Evolutionary conservation across 2,329 filamentous ascomycete genomes (phyloP), one percentile per base, ranked within the genome.

Genomic region (Aspergillus fischeri): DNA sequence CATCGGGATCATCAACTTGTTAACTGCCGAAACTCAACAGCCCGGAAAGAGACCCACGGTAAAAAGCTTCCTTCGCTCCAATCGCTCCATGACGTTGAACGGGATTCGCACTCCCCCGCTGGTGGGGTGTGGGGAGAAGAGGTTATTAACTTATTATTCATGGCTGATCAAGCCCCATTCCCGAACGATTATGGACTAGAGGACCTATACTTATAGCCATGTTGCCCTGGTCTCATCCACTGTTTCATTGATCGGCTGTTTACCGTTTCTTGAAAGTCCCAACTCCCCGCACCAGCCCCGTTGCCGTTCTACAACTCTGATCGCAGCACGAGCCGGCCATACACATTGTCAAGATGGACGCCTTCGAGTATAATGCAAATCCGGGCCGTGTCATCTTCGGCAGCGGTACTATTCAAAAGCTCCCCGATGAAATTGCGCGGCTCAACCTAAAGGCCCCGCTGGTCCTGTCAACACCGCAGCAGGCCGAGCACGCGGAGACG

Each of bases 371-470:
- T 70, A 82, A 78, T 56, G 67, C 78, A 48, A 82, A 81, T 62
- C 79, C 83, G 8, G 75, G 74, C 60, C 77, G 81, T 7, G 80
- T 86, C 55, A 71, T 86, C 61, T 86, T 86, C 64, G 83, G 83
- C 59, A 75, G 74, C 51, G 82, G 82, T 51, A 83, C 79, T 20
- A 70, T 85, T 50, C 74, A 79, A 53, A 79, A 80, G 61, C 73
- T 78, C 25, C 74, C 76, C 6, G 71, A 75, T 50, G 76, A 78
- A 62, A 68, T 77, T 51, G 61, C 65, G 25, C 68, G 80, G n/a
- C 73, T 81, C 20, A 77, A 78, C 50, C 67, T 82, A 45, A 77
- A 76, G 21, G 74, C 76, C 8, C 82, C 83, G 2, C 69, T 86
- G 50, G 72, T 86, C 35, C 77, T 86, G n/a, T 83, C 79, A 25